Base-by-base conservation (phyloP, 441 rosid species). In the Syzygium malaccense region DNA sequence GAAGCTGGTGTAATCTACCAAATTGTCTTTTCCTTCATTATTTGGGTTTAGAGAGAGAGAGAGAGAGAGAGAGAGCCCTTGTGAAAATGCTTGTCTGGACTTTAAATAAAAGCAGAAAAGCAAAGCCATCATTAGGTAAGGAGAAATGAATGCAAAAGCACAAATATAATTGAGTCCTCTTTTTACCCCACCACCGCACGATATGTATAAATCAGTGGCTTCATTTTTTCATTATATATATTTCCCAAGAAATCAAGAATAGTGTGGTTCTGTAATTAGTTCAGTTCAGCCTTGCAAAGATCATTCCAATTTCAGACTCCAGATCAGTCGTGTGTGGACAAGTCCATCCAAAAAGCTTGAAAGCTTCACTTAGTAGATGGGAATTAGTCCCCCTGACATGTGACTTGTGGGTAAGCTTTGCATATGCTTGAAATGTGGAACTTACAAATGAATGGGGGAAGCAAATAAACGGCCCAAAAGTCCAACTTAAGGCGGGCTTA, bases 81-180 rank as follows among this genome's bases (percentile, higher is more conserved):
- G 93, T 91, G 91, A 89, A 90, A 64, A 78, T 56, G 86, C 66
- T 54, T 75, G 91, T 87, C 85, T 64, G 13, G 71, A 88, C 90
- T 89, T 89, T 89, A 56, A 91, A 86, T 80, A 84, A 93, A 91
- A 91, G 87, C 57, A 55, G 88, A 66, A 93, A 91, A 90, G 88
- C 20, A 23, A 91, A 64, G 78, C 84, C 94, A 95, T 96, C 91
- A 96, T 96, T 94, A 91, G 95, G 88, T 41, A 88, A 87, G 89
- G 91, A 92, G 93, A 92, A 41, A 94, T 92, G 94, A 92, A 92
- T 48, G 92, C 92, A 94, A 93, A 93, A 94, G 93, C 96, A 94
- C 95, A 92, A 92, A 92, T 89, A 93, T 64, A 94, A 93, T 93
- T 89, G 94, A 95, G 88, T 78, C 90, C 91, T 92, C 83, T 41